Evolutionary conservation across 2,329 filamentous ascomycete genomes (phyloP).

Genomic region (Colletotrichum viniferum): DNA sequence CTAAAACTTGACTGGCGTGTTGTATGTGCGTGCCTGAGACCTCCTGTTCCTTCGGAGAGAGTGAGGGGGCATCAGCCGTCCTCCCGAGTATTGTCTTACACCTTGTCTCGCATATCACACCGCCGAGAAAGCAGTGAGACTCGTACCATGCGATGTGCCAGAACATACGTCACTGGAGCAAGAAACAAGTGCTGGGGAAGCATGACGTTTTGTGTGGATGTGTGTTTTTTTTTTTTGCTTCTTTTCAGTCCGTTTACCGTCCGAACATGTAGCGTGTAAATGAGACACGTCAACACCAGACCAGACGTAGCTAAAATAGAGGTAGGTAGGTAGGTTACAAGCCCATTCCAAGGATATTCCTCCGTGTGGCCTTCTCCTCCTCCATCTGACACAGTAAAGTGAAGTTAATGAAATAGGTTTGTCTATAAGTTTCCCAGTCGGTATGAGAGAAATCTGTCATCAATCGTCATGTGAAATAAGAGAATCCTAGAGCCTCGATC

Average conservation of each 20-base stretch:
- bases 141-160: background rate
- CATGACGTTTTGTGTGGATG: background rate
- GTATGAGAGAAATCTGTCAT: conserved; percentile 7
- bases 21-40: background rate
- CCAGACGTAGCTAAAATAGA: background rate
- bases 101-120: background rate
- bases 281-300: background rate
- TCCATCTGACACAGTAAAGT: background rate
- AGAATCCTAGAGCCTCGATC: background rate
- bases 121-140: background rate
- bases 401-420: background rate
- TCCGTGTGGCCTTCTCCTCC: background rate
- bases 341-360: background rate
- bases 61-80: background rate
- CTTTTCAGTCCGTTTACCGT: background rate
- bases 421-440: conserved; percentile 6
- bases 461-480: background rate
- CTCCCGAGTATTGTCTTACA: background rate
- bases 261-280: background rate
- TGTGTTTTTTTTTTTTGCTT: background rate
- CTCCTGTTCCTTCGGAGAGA: background rate
- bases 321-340: background rate
- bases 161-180: background rate
- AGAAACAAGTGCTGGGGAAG: background rate
- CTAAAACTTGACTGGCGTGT: background rate